Conservation (phyloP, 306 rosid species). For the Vachellia pachyceras region DNA sequence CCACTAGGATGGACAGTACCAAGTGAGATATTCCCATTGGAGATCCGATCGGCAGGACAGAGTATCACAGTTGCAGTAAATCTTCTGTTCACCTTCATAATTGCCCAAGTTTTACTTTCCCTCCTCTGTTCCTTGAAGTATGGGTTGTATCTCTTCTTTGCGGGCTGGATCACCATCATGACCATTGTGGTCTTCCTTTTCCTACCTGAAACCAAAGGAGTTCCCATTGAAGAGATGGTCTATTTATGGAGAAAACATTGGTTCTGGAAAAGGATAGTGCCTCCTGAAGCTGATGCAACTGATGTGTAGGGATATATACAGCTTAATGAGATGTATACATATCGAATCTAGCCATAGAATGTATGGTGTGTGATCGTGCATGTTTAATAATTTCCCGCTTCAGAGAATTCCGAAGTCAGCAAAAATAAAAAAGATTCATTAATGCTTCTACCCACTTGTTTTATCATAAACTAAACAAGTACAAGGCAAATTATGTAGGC, state of each 20-base stretch:
- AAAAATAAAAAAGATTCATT: not conserved
- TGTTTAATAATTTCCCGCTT: not conserved
- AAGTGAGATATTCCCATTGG: slow-evolving; percentile 57
- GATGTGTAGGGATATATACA: not conserved
- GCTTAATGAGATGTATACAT: not conserved
- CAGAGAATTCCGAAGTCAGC: not conserved
- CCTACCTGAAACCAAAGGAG: slow-evolving; percentile 56
- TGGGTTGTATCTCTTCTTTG: slow-evolving; percentile 52
- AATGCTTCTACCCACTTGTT: not conserved
- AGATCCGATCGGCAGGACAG: slow-evolving; percentile 58
- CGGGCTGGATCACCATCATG: slow-evolving; percentile 52
- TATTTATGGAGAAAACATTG: slow-evolving; percentile 52
- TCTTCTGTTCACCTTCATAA: slow-evolving; percentile 50
- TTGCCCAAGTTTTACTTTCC: slow-evolving; percentile 52
- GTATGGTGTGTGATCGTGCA: not conserved
- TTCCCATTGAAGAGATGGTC: slow-evolving; percentile 56
- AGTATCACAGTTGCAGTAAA: slow-evolving; percentile 56
- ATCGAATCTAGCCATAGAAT: not conserved
- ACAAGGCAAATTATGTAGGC: not conserved
- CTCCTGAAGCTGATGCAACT: slow-evolving; percentile 12
- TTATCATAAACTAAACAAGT: not conserved
- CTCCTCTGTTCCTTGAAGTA: slow-evolving; percentile 50
- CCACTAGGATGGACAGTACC: slow-evolving; percentile 58
- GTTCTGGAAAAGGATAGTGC: slow-evolving; percentile 58
- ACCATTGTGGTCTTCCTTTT: slow-evolving; percentile 44